Base-by-base conservation (phyloP, 2,329 filamentous ascomycete species). In the Colletotrichum scovillei region DNA sequence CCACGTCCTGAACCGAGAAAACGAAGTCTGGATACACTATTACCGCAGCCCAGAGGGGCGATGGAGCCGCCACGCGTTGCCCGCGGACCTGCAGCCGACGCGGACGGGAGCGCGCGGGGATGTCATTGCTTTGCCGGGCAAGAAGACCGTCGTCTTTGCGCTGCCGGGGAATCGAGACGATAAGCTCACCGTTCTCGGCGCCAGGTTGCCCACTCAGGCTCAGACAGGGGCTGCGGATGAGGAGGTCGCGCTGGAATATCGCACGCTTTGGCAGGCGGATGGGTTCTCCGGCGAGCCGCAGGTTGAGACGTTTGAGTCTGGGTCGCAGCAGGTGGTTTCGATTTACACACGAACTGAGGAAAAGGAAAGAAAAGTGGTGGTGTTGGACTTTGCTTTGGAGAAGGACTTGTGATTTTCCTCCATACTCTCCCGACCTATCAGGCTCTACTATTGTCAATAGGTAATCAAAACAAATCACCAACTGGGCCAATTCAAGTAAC, bases 241-340 rank as follows among this genome's bases (percentile, higher is more conserved):
- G 46, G 26, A 5, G 19, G 9, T n/a, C 19, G 1, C 7, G 60
- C 14, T 57, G 22, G 62, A 71, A n/a, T 71, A 73, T n/a, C 14
- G 4, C 19, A 56, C 30, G n/a, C 35, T 73, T 4, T 73, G 71
- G 71, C 42, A 57, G 7, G 67, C 42, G n/a, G 46, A 63, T 11
- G 71, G 71, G 26, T 73, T 57, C n/a, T 71, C 67, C n/a, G 71
- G 71, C 32, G 71, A 73, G 56, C 71, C 71, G 62, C 71, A 73
- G 71, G 26, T 66, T 1, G 67, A 71, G 22, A 42, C 71, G 42
- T 73, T 66, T 30, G 60, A 62, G 7, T 73, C 71, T 32, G 67
- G 71, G 22, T 38, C 55, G 38, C 58, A 22, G 62, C 56, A 19
- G 32, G 1, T 73, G 56, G 28, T 73, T 52, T 73, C 71, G 16